These are phyloP conservation scores for Exophiala alcalophila DNA, from an alignment of 2,329 filamentous ascomycete species.

Conservation along the genomic window DNA sequence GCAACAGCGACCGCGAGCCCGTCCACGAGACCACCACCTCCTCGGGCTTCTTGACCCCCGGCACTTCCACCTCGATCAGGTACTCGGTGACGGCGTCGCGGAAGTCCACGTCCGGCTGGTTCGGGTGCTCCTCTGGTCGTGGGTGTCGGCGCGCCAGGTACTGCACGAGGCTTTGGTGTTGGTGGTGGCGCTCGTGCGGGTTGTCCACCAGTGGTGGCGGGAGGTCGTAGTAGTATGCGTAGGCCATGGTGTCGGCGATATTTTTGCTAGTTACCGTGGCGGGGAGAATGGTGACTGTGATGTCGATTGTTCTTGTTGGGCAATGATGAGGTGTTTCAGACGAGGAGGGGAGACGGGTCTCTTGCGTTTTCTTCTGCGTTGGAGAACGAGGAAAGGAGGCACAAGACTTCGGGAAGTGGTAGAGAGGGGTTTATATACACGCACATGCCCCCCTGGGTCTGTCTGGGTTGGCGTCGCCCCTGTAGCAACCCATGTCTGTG, in stretches of 20 bases:
- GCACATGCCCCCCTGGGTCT: no score
- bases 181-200: conserved; percentile 21
- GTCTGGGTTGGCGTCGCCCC: no score
- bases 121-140: conserved; percentile 25
- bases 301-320: neutral
- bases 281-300: neutral
- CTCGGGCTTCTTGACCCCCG: conserved; percentile 24
- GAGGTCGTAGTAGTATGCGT: conserved; percentile 26
- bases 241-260: conserved; percentile 18
- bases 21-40: conserved; percentile 26
- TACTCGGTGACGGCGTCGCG: conserved; percentile 25
- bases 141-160: conserved; percentile 19
- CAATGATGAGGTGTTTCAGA: neutral
- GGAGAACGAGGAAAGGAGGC: no score
- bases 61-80: conserved; percentile 25
- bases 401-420: no score
- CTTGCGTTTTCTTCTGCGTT: no score
- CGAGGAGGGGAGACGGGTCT: no score
- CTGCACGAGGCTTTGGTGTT: conserved; percentile 20
- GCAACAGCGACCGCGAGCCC: conserved; percentile 17
- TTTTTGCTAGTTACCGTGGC: neutral
- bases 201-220: conserved; percentile 26
- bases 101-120: conserved; percentile 26
- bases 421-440: no score
- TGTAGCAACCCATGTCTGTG: no score